Conservation (phyloP, 1,139 yeast species). For the Taphrina communis region DNA sequence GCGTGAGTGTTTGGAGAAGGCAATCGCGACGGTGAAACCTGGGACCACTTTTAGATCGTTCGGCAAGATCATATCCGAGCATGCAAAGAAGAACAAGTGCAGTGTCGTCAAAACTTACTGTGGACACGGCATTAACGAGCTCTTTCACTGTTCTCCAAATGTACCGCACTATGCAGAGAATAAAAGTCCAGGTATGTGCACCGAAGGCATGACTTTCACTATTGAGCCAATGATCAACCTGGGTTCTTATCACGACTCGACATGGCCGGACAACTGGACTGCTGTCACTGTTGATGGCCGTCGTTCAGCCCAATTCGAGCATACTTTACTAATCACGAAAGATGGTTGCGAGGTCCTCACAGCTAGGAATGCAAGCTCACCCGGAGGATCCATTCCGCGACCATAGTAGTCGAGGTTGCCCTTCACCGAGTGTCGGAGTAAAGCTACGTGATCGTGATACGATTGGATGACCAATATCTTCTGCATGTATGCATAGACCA, state of each 20-base stretch:
- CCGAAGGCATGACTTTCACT: constrained; percentile 96
- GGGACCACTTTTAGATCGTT: constrained; percentile 86
- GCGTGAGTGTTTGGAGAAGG: constrained; percentile 82
- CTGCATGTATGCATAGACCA: too few relatives aligned
- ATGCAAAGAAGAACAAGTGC: constrained; percentile 77
- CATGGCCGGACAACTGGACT: constrained; percentile 99
- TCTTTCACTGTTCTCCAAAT: constrained; percentile 92
- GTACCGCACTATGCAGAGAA: constrained; percentile 92
- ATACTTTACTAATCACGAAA: constrained; percentile 88
- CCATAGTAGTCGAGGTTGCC: background rate
- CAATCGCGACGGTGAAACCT: constrained; percentile 85
- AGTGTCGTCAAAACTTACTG: constrained; percentile 89
- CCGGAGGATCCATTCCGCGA: constrained; percentile 75
- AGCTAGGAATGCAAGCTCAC: constrained; percentile 75
- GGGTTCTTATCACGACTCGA: constrained; percentile 79
- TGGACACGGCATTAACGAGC: constrained; percentile 90
- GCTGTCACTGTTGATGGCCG: constrained; percentile 87
- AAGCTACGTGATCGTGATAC: too few relatives aligned
- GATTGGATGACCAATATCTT: too few relatives aligned
- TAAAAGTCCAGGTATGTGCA: constrained; percentile 91
- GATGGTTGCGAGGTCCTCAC: constrained; percentile 91
- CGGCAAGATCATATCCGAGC: constrained; percentile 87
- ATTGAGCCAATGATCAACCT: constrained; percentile 96
- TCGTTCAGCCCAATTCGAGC: constrained; percentile 90
- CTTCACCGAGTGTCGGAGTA: too few relatives aligned